Base-by-base conservation (phyloP, 108 stramenopile species). In the Fistulifera solaris region DNA sequence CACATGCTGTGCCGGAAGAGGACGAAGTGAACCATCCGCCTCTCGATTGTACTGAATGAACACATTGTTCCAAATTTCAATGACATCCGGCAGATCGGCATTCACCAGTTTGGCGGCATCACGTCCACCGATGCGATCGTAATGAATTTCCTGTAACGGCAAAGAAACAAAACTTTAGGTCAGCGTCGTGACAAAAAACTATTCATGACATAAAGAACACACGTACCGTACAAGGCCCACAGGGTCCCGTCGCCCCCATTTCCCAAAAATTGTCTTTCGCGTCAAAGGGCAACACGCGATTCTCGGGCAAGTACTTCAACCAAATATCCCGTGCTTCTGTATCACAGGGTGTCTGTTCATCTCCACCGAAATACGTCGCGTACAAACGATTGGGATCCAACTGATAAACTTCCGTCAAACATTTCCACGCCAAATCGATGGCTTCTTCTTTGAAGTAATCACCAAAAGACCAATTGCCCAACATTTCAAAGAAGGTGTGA, bases 401-500 rank as follows among this genome's bases (percentile, higher is more conserved):
- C 26, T 75, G 72, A 74, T 68, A 97, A 48, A 80, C 95, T 46
- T 91, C 79, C 19, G 93, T 95, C 49, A 99, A 77, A 60, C 94
- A 96, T 48, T 94, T 71, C 97, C 97, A 99, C 18, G 97, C 83
- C 89, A 91, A 86, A 16, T 59, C 76, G 70, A 99, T 98, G 41
- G 99, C 96, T 57, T 91, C 97, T 50, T 89, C 62, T 77, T 99
- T 99, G 86, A 98, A 99, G 80, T 97, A 99, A 73, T 87, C 85
- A 18, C 96, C 97, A 66, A 99, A 99, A 66, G 81, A 85, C 98
- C 98, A 98, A 63, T 95, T 98, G 17, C 96, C 97, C 31, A 98
- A 69, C 99, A 99, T 99, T 79, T 98, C 97, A 76, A 99, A 99
- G 74, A 98, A 99, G 54, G 99, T 99, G 66, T 98, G 99, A 73